Evolutionary conservation across 148 eudicot species (phyloP), one percentile per base, ranked within the genome.

Genomic region (Rhododendron mucronatum): DNA sequence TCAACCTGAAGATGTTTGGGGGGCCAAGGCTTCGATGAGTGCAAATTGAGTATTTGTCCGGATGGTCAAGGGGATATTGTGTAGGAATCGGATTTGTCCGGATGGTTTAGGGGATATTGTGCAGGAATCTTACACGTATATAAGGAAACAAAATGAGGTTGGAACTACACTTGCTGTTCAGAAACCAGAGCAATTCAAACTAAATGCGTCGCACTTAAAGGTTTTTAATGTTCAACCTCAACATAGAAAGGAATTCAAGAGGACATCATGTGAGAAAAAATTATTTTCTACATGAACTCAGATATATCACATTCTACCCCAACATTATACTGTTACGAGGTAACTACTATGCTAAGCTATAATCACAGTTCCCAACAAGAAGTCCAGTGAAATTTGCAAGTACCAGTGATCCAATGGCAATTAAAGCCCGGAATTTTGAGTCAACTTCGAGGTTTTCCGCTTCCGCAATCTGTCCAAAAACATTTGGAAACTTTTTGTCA

Each of bases 371-470:
- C 63, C 37, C 15, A 50, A 26, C 16, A 61, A 63, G 65, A 53
- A 83, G 4, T 65, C 35, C 55, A 71, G 79, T 41, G 37, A 28
- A 83, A 50, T 35, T 33, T 81, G 89, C 81, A 86, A 45, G 47
- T 93, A 97, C 98, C 96, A 97, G 87, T 55, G 98, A 91, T 82
- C 98, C 99, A 73, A 94, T 91, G 82, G 99, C 95, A 88, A 97
- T 98, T 82, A 97, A 90, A 81, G 96, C 98, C 86, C 98, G 95
- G 71, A 91, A 97, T 84, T 87, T 93, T 77, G 96, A 83, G 84
- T 97, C 99, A 55, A 85, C 87, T 86, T 93, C 96, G 51, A 91
- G 28, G 81, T 86, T 92, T 84, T 93, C 98, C 39, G 87, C 93
- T 92, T 94, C 98, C 7, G 97, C 95, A 85, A 97, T 92, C 99